Base-by-base conservation (phyloP, 2,329 filamentous ascomycete genomes). In the Monosporascus sp. region DNA sequence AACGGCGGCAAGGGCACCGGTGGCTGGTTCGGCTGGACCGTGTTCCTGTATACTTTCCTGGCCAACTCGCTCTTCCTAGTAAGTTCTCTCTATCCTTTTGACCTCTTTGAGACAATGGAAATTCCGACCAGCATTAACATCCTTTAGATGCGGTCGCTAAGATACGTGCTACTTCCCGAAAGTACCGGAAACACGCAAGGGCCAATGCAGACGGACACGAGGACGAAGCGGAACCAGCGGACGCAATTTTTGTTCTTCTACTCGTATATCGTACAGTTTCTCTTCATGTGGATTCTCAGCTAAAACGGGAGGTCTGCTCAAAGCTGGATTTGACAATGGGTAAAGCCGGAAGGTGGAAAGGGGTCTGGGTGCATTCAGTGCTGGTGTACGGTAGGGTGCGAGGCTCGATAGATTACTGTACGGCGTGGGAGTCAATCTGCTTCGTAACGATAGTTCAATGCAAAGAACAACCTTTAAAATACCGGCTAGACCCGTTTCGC, bases 31-130 rank as follows among this genome's bases (percentile, higher is more conserved):
- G 89, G 91, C 63, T 97, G 93, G 92, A 74, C 80, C 8, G 81
- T 96, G 52, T 99, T 99, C 68, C 71, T 87, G 37, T 99, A 99
- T 72, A 94, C 91, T 0, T 99, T 94, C 70, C 75, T 91, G 56
- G 93, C 94, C 17, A 97, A 97, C 72, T 93, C 93, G 0, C 88
- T 99, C 61, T 99, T 99, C 71, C 68, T 99, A 75, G 91, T 96
- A 78, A 68, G 86, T 74, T 16, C 2, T 19, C 14, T 37, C 22
- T 35, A 27, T 50, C n/a, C n/a, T 2, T 11, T 16, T 22, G 8
- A 31, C 50, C 17, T 16, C 2, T 14, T 16, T 22, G 8, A 16
- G 6, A 14, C 40, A 35, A 14, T 35, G 1, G 3, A 14, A 35
- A 35, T 4, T 35, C 9, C 31, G 31, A 35, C 41, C 55, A 38